Conservation (phyloP, 2,329 filamentous ascomycete species). For the Diplodia intermedia region DNA sequence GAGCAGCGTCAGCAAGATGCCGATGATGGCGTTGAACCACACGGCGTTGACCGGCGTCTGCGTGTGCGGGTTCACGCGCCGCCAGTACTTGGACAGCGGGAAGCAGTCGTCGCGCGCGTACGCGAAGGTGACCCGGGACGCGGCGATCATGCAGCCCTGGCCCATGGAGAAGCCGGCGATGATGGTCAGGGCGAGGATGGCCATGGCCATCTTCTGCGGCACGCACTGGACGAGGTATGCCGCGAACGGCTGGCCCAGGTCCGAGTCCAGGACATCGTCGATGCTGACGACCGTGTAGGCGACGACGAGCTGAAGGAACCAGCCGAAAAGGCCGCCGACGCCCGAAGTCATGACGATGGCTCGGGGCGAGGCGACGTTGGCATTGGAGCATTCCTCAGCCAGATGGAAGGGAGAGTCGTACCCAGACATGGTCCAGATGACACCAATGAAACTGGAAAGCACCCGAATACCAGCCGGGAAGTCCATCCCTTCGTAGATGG, state of each 20-base stretch:
- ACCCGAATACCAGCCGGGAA: conserved; percentile 72
- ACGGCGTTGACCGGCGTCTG: conserved; percentile 74
- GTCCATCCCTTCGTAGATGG: conserved; percentile 69
- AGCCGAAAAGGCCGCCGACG: conserved; percentile 71
- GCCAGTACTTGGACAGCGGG: conserved; percentile 65
- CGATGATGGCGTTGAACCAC: conserved; percentile 68
- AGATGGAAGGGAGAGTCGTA: conserved; percentile 75
- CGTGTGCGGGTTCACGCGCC: conserved; percentile 65
- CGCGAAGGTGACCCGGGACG: conserved; percentile 72
- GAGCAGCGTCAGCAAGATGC: conserved; percentile 66
- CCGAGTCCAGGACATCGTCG: conserved; percentile 62
- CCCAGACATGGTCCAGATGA: conserved; percentile 69
- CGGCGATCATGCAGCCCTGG: conserved; percentile 73
- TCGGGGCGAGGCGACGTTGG: conserved; percentile 71
- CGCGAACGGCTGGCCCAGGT: conserved; percentile 73
- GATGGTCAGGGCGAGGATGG: conserved; percentile 70
- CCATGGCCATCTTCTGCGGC: conserved; percentile 65
- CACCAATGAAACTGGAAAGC: conserved; percentile 73
- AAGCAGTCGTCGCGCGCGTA: conserved; percentile 77
- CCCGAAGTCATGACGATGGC: conserved; percentile 74
- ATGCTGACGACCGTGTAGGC: conserved; percentile 75
- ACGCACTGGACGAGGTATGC: conserved; percentile 72
- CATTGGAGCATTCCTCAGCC: conserved; percentile 78
- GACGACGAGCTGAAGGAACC: conserved; percentile 75
- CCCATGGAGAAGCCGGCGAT: conserved; percentile 75